Evolutionary conservation across 139 green algal species (phyloP).

Genomic region (Chlamydomonas urium): DNA sequence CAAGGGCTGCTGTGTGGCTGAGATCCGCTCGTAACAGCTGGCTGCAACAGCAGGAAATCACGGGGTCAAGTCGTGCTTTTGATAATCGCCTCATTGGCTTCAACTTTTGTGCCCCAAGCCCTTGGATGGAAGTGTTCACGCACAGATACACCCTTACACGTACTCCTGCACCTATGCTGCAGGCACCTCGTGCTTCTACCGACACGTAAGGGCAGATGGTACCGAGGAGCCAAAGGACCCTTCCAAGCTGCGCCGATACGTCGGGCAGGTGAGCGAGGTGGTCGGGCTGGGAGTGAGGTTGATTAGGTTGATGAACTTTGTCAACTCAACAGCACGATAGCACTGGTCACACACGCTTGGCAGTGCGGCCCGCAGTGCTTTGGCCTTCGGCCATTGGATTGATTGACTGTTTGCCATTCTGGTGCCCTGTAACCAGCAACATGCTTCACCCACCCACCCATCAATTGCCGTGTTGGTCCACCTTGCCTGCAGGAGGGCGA

Average conservation of each 20-base stretch:
- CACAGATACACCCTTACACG: too few relatives aligned
- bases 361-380: not conserved
- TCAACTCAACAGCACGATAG: not conserved
- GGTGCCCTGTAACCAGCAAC: too few relatives aligned
- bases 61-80: too few relatives aligned
- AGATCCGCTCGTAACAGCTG: too few relatives aligned
- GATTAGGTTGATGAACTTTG: not conserved
- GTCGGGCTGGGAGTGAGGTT: not conserved
- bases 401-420: not conserved
- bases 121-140: too few relatives aligned
- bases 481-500: conserved; percentile 7
- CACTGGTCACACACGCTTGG: not conserved
- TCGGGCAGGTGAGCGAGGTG: not conserved
- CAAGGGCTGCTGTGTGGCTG: too few relatives aligned
- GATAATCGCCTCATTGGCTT: too few relatives aligned
- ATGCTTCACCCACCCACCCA: too few relatives aligned
- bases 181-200: conserved; percentile 9
- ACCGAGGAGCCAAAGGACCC: not conserved
- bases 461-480: too few relatives aligned
- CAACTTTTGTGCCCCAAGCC: too few relatives aligned
- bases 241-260: not conserved
- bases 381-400: not conserved
- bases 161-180: too few relatives aligned
- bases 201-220: not conserved
- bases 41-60: too few relatives aligned